A percentile compares a stretch with the other conserved stretches of the same genome.
These are phyloP conservation scores for Halophytophthora polymorphica DNA, from an alignment of 352 stramenopile genomes.

Conservation along the genomic window DNA sequence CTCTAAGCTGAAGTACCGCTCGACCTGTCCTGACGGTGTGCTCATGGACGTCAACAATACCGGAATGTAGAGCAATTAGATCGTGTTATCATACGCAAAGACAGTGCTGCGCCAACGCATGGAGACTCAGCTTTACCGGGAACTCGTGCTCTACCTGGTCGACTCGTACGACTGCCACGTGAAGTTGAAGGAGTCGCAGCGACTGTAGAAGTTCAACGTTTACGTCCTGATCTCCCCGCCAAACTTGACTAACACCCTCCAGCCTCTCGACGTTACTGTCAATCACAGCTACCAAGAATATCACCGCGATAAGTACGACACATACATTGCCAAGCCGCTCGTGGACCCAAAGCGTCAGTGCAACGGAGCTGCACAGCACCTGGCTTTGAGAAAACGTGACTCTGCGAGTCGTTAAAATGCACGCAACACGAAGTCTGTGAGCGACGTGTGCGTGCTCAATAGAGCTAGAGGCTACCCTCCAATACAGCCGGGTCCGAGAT, in stretches of 20 bases:
- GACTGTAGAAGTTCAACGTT: conserved; percentile 6
- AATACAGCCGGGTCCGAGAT: too few species aligned
- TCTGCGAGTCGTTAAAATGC: too few species aligned
- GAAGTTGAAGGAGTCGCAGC: conserved; percentile 8
- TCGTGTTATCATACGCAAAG: neutral
- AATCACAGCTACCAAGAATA: conserved; percentile 11
- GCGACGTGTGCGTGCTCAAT: too few species aligned
- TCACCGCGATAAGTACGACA: conserved; percentile 8
- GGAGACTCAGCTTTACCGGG: conserved; percentile 10
- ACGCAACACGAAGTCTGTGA: too few species aligned
- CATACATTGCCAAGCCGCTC: neutral
- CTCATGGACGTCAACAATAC: conserved; percentile 8
- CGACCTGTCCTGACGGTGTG: neutral
- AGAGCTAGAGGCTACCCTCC: too few species aligned
- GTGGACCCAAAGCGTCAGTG: neutral
- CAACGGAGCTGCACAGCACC: too few species aligned
- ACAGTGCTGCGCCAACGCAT: neutral
- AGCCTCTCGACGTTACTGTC: conserved; percentile 6
- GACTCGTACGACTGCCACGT: conserved; percentile 11
- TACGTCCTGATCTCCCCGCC: conserved; percentile 6
- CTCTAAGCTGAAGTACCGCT: conserved; percentile 10
- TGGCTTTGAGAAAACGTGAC: too few species aligned
- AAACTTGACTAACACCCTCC: conserved; percentile 12
- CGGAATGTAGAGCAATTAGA: conserved; percentile 7
- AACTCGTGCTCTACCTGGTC: conserved; percentile 7